Percentiles rank a stretch among this genome's conserved stretches.
phyloP scores from a whole-genome alignment of 148 eudicot genomes.

The Diospyros lotus region DNA sequence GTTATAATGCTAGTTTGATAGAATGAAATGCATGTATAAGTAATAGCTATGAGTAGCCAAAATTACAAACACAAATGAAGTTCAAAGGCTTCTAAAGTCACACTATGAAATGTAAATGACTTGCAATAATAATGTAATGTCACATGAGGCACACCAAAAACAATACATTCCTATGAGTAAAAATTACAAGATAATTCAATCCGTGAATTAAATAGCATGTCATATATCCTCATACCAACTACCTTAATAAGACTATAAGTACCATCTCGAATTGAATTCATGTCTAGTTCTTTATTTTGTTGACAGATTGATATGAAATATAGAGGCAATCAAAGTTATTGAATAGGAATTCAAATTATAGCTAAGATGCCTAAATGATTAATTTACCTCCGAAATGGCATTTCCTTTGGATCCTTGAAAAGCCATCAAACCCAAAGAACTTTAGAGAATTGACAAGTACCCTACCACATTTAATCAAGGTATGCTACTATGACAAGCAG shows the following conservation, averaged over 20 bases:
- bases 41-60: constrained; percentile 1
- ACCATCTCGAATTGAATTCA: not conserved
- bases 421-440: not conserved
- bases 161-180: not conserved
- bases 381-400: constrained; percentile 74
- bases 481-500: not conserved
- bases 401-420: constrained; percentile 60
- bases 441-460: not conserved
- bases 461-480: not conserved
- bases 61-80: not conserved
- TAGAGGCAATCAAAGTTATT: constrained; percentile 4
- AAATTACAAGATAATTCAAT: not conserved
- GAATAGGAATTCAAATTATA: not conserved
- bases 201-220: not conserved
- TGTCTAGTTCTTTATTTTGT: not conserved
- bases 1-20: too few relatives aligned
- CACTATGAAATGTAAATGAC: not conserved
- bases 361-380: not conserved
- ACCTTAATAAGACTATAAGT: not conserved
- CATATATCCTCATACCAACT: not conserved
- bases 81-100: not conserved
- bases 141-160: not conserved
- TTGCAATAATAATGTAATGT: not conserved
- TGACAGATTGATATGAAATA: not conserved
- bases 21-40: not conserved